Evolutionary conservation across 2,329 filamentous ascomycete species (phyloP).

Genomic region (Pseudogymnoascus sp.): DNA sequence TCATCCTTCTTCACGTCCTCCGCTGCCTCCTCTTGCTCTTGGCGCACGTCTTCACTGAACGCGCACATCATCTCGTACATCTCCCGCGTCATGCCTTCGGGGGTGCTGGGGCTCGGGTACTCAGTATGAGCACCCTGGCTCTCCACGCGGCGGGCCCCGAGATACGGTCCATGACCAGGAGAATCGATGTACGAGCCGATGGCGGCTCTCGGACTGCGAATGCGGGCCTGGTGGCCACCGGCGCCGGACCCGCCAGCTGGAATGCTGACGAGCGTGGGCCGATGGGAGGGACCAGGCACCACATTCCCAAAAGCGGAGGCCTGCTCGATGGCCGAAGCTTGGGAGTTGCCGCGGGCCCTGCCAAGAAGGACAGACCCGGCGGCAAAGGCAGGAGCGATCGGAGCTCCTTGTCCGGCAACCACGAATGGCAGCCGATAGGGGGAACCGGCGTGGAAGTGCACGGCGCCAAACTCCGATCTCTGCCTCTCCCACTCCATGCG

Average conservation of each 20-base stretch:
- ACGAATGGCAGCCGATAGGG: not conserved
- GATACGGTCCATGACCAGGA: not conserved
- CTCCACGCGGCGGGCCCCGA: not conserved
- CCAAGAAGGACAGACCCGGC: not conserved
- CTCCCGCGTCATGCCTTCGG: constrained; percentile 2
- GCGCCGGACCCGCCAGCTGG: not conserved
- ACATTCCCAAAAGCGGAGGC: constrained; percentile 1
- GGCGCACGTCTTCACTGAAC: constrained; percentile 4
- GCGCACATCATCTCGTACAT: constrained; percentile 5
- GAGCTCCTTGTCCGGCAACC: not conserved
- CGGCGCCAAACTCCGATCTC: not conserved
- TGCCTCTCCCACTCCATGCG: not conserved
- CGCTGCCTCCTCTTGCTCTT: not conserved
- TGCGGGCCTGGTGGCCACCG: not conserved
- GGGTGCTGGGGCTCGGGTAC: not conserved
- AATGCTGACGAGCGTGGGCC: not conserved
- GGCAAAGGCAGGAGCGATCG: not conserved
- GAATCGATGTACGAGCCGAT: not conserved
- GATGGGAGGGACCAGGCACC: not conserved
- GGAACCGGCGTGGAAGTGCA: not conserved
- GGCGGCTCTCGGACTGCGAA: constrained; percentile 1
- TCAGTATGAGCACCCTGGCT: not conserved
- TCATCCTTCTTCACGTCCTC: not conserved
- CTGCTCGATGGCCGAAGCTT: not conserved
- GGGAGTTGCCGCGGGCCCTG: not conserved